Evolutionary conservation across 2,329 filamentous ascomycete species (phyloP).

Genomic region (Botrytis sinoallii): DNA sequence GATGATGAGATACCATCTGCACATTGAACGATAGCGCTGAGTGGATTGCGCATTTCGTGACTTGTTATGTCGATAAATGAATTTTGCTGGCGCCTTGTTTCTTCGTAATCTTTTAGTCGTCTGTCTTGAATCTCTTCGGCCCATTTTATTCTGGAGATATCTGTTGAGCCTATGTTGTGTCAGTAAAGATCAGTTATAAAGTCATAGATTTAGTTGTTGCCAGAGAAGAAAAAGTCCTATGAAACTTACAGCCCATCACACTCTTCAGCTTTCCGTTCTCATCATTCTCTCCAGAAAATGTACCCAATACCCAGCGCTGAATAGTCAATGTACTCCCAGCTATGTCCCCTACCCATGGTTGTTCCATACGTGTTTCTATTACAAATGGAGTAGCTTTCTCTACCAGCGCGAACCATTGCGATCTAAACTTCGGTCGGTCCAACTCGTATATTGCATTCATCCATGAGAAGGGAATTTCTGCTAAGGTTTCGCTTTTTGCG

Average conservation of each 20-base stretch:
- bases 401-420: slow-evolving; percentile 20
- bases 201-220: slow-evolving; percentile 31
- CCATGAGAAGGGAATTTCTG: slow-evolving; percentile 5
- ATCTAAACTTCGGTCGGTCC: slow-evolving; percentile 11
- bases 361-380: slow-evolving; percentile 17
- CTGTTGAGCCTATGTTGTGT: slow-evolving; percentile 60
- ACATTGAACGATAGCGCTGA: slow-evolving; percentile 61
- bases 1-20: slow-evolving; percentile 60
- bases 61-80: slow-evolving; percentile 73
- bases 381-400: slow-evolving; percentile 8
- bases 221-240: neutral
- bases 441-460: slow-evolving; percentile 9
- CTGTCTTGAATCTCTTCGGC: slow-evolving; percentile 39
- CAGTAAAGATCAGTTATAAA: slow-evolving; percentile 37
- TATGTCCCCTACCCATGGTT: slow-evolving; percentile 47
- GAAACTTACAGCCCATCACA: slow-evolving; percentile 56
- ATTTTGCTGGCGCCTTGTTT: slow-evolving; percentile 67
- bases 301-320: slow-evolving; percentile 78
- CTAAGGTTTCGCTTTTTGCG: neutral
- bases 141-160: slow-evolving; percentile 80
- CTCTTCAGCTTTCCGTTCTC: slow-evolving; percentile 63
- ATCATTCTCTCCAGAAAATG: slow-evolving; percentile 69
- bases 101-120: slow-evolving; percentile 51
- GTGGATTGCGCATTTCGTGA: slow-evolving; percentile 66
- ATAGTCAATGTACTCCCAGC: slow-evolving; percentile 60